These are phyloP conservation scores for Lupinus albus DNA, from an alignment of 306 rosid species.

Conservation along the genomic window DNA sequence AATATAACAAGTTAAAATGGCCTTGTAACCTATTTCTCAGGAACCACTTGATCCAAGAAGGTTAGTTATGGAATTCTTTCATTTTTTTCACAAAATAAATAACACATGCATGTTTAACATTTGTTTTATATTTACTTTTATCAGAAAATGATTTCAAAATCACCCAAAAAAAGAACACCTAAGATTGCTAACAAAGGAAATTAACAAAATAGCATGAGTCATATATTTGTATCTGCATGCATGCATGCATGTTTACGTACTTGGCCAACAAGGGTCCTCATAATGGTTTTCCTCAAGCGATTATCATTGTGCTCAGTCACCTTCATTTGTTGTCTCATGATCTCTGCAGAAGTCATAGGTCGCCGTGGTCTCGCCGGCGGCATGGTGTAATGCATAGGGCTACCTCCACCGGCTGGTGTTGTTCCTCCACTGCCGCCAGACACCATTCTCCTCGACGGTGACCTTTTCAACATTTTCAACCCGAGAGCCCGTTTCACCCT, in stretches of 20 bases:
- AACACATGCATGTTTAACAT: too few relatives aligned
- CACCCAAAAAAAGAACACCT: too few relatives aligned
- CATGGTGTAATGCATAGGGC: constrained; percentile 43
- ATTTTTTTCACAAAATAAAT: too few relatives aligned
- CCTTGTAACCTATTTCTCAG: neutral
- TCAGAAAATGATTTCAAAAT: too few relatives aligned
- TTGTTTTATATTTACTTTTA: too few relatives aligned
- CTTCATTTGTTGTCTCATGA: constrained; percentile 94
- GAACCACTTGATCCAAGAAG: neutral
- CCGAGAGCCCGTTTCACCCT: constrained; percentile 78
- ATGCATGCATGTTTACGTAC: constrained; percentile 45
- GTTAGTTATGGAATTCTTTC: too few relatives aligned
- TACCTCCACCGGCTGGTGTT: constrained; percentile 49
- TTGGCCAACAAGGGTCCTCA: constrained; percentile 92
- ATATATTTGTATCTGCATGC: too few relatives aligned
- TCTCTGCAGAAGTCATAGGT: constrained; percentile 98
- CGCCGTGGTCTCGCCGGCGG: constrained; percentile 62
- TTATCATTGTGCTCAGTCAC: constrained; percentile 87
- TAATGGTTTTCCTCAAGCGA: constrained; percentile 78
- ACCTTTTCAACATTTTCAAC: constrained; percentile 57
- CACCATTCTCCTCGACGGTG: constrained; percentile 84
- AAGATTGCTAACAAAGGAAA: too few relatives aligned
- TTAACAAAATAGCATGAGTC: too few relatives aligned
- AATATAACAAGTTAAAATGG: neutral
- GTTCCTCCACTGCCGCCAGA: constrained; percentile 45